phyloP scores from a whole-genome alignment of 306 rosid species.

The Calophaca sinica region DNA sequence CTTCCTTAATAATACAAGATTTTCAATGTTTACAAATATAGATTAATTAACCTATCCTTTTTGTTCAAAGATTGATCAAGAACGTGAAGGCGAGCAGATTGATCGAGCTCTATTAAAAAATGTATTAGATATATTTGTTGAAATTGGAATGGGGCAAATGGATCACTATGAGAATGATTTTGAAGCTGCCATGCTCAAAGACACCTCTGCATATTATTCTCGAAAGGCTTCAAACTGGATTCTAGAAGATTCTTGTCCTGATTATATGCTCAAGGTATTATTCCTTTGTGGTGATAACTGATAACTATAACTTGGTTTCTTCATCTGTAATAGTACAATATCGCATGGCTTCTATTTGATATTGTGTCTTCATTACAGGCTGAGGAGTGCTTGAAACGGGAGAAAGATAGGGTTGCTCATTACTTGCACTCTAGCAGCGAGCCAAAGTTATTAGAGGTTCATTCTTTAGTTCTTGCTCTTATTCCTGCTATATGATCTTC shows the following conservation, averaged over 20 bases:
- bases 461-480: constrained; percentile 20
- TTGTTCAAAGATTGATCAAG: constrained; percentile 77
- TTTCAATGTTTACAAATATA: constrained; percentile 20
- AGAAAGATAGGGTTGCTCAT: constrained; percentile 70
- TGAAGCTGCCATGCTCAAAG: constrained; percentile 76
- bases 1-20: not conserved
- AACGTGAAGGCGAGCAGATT: constrained; percentile 96
- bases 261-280: constrained; percentile 74
- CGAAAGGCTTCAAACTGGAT: constrained; percentile 95
- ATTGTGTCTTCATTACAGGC: constrained; percentile 46
- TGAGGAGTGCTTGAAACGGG: constrained; percentile 71
- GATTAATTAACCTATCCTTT: constrained; percentile 28
- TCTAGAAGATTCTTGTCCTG: constrained; percentile 85
- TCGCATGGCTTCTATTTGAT: constrained; percentile 31
- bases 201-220: constrained; percentile 80
- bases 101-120: constrained; percentile 84
- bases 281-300: constrained; percentile 31
- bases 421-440: constrained; percentile 67
- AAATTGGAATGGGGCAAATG: constrained; percentile 96
- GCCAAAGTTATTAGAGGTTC: constrained; percentile 66
- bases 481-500: constrained; percentile 37
- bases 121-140: constrained; percentile 90
- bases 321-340: not conserved
- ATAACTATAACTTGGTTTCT: constrained; percentile 26
- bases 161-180: constrained; percentile 79